phyloP scores from a whole-genome alignment of 176 grass and related monocot genomes.

The Sorghum bicolor region DNA sequence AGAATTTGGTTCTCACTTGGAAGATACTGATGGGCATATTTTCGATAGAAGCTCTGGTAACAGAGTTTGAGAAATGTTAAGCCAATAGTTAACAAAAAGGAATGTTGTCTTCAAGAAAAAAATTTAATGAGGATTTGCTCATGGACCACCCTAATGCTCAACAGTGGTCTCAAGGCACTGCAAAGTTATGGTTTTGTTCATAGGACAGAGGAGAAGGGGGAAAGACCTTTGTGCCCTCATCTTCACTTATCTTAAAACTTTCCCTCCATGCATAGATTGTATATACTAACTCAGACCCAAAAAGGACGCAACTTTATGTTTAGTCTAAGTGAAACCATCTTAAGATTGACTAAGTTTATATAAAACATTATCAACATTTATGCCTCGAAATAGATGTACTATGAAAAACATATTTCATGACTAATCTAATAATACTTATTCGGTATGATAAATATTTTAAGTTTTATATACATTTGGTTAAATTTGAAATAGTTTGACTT shows the following conservation, averaged over 20 bases:
- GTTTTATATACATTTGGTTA: no score
- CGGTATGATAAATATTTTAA: no score
- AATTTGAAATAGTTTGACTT: no score
- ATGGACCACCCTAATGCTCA: background rate
- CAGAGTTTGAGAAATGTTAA: background rate
- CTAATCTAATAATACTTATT: no score
- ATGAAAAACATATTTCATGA: no score
- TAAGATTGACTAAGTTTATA: no score
- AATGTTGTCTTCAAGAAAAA: background rate
- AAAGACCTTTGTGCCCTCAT: background rate
- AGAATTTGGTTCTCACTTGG: background rate
- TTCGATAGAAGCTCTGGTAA: background rate
- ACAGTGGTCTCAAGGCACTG: background rate
- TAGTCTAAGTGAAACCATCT: no score
- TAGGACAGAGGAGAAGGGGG: background rate
- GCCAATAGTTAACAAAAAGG: background rate
- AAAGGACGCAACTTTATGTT: no score
- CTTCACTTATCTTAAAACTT: background rate
- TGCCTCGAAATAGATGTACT: no score
- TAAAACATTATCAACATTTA: no score
- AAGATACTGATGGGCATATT: conserved; percentile 9
- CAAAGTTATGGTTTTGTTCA: background rate
- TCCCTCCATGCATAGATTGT: background rate
- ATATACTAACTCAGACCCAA: background rate
- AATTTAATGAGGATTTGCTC: background rate